Conservation (phyloP, 2,329 filamentous ascomycete genomes). For the Colletotrichum agaves region DNA sequence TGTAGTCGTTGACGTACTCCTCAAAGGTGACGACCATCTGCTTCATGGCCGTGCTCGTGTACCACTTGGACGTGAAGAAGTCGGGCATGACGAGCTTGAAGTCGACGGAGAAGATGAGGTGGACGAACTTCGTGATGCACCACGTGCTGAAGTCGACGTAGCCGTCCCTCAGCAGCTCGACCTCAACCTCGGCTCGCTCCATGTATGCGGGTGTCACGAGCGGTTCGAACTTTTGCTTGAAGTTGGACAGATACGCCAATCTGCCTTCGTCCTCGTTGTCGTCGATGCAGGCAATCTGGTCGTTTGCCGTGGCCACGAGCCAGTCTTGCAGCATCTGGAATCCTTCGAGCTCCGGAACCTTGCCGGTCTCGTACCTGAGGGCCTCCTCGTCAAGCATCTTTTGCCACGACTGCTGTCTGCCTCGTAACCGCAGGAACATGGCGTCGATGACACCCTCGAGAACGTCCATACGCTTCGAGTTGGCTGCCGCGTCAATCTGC, state of each 20-base stretch:
- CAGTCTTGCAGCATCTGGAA: constrained; percentile 91
- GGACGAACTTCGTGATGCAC: constrained; percentile 88
- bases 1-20: constrained; percentile 92
- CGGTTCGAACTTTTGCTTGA: constrained; percentile 84
- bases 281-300: constrained; percentile 98
- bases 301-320: constrained; percentile 96
- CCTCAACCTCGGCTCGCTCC: constrained; percentile 77
- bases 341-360: constrained; percentile 67
- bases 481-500: constrained; percentile 85
- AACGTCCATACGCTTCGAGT: constrained; percentile 88
- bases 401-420: constrained; percentile 87
- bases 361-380: constrained; percentile 72
- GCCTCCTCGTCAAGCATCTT: constrained; percentile 89
- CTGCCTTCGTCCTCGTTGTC: constrained; percentile 83
- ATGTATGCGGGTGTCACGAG: constrained; percentile 85
- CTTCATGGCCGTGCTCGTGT: constrained; percentile 85
- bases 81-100: constrained; percentile 85
- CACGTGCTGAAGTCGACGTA: constrained; percentile 96
- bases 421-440: constrained; percentile 89
- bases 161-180: constrained; percentile 82
- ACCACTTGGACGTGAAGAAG: constrained; percentile 94
- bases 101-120: constrained; percentile 90
- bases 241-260: constrained; percentile 85
- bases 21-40: constrained; percentile 95
- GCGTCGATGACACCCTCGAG: constrained; percentile 95